Percentiles rank a stretch among this genome's conserved stretches.
phyloP scores from a whole-genome alignment of 1,284 basidiomycete genomes.

The Fomes fomentarius region DNA sequence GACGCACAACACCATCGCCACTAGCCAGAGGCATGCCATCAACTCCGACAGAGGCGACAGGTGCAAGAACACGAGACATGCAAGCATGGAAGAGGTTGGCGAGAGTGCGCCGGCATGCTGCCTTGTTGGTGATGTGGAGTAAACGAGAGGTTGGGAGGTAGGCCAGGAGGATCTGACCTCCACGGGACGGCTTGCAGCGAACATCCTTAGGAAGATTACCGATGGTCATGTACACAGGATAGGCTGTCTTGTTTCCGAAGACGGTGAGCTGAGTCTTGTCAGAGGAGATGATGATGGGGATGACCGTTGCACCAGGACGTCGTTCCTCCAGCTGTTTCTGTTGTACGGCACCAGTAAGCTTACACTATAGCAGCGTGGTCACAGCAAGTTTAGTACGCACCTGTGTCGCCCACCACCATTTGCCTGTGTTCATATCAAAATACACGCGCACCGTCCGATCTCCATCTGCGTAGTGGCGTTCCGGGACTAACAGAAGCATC shows the following conservation, averaged over 20 bases:
- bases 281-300: conserved; percentile 36
- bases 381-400: conserved; percentile 20
- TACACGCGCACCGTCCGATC: conserved; percentile 26
- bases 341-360: neutral
- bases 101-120: conserved; percentile 15
- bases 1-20: conserved; percentile 29
- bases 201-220: conserved; percentile 39
- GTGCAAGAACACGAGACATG: conserved; percentile 21
- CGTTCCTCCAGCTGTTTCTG: neutral
- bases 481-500: conserved; percentile 32
- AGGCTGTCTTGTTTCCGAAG: conserved; percentile 35
- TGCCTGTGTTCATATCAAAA: conserved; percentile 28
- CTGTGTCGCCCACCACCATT: conserved; percentile 43
- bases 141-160: conserved; percentile 42
- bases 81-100: conserved; percentile 28
- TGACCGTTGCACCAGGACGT: conserved; percentile 28
- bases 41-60: conserved; percentile 12
- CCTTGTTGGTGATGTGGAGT: conserved; percentile 31
- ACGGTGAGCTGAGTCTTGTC: neutral
- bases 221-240: conserved; percentile 40
- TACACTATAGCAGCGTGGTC: neutral
- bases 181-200: conserved; percentile 33
- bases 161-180: conserved; percentile 39
- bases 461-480: conserved; percentile 33
- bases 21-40: conserved; percentile 24